phyloP scores from a whole-genome alignment of 2,329 filamentous ascomycete species.

The Colletotrichum brevisporum region DNA sequence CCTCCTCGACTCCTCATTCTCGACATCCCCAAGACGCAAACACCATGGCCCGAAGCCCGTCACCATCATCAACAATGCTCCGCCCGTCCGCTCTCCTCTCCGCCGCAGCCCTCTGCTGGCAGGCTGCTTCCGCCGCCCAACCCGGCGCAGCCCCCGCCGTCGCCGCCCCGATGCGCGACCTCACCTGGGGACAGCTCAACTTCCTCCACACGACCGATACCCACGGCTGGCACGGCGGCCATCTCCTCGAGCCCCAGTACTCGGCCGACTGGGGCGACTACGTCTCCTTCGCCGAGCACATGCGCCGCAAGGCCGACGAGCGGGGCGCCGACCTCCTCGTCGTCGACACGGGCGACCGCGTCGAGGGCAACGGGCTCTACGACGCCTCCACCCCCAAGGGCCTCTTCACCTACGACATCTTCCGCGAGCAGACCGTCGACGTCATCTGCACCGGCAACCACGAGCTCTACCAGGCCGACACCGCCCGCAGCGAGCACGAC shows the following conservation, averaged over 20 bases:
- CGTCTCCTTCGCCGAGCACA: constrained; percentile 88
- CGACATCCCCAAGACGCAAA: neutral
- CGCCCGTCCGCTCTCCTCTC: constrained; percentile 22
- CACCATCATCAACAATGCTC: constrained; percentile 18
- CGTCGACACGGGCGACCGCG: constrained; percentile 93
- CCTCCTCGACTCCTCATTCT: neutral
- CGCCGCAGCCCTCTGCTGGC: constrained; percentile 49
- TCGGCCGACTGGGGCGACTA: constrained; percentile 99
- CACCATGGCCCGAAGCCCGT: constrained; percentile 15
- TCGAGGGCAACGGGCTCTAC: constrained; percentile 96
- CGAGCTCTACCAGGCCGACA: constrained; percentile 88
- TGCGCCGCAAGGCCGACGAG: constrained; percentile 83
- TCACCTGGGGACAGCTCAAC: constrained; percentile 95
- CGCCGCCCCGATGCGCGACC: constrained; percentile 83
- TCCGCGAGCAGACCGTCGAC: constrained; percentile 86
- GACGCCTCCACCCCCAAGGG: constrained; percentile 92
- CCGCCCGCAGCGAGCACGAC: constrained; percentile 83
- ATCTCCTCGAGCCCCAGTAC: constrained; percentile 94
- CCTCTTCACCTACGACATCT: constrained; percentile 88
- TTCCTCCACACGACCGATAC: constrained; percentile 97
- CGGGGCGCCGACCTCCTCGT: constrained; percentile 88
- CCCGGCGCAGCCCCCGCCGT: constrained; percentile 85
- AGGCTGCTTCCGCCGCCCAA: constrained; percentile 70
- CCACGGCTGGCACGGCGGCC: constrained; percentile 95
- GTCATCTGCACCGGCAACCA: constrained; percentile 92